Conservation (phyloP, 805 yeast species). For the Metschnikowia koreensis region DNA sequence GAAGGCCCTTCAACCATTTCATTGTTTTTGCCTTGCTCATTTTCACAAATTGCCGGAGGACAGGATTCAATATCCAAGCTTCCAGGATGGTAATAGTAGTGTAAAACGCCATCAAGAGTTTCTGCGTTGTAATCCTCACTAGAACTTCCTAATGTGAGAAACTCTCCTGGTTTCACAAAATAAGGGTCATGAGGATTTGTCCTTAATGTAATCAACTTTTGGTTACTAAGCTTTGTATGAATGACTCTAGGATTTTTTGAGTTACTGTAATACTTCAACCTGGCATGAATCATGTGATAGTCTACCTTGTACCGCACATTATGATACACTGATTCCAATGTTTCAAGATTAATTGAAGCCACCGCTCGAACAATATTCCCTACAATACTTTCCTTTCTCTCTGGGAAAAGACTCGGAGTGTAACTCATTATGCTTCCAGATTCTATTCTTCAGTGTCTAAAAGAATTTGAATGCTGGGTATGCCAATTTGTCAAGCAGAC, state of each 20-base stretch:
- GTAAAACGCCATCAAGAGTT: slow-evolving; percentile 13
- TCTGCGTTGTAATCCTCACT: slow-evolving; percentile 9
- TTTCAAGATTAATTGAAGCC: slow-evolving; percentile 11
- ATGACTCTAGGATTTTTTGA: slow-evolving; percentile 37
- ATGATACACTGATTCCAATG: slow-evolving; percentile 19
- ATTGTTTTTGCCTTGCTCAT: background rate
- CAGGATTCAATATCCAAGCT: slow-evolving; percentile 10
- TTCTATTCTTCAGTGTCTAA: too few species aligned
- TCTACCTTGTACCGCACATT: slow-evolving; percentile 32
- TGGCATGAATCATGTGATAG: slow-evolving; percentile 32
- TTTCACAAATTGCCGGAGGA: slow-evolving; percentile 5
- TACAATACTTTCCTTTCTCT: slow-evolving; percentile 8
- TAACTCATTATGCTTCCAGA: background rate
- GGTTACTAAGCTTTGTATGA: slow-evolving; percentile 32
- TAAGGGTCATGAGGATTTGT: slow-evolving; percentile 35
- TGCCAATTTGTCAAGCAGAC: background rate
- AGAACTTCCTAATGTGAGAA: slow-evolving; percentile 22
- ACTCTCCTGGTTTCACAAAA: slow-evolving; percentile 31
- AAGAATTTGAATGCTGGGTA: background rate
- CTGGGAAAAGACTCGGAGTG: slow-evolving; percentile 5
- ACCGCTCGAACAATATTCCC: slow-evolving; percentile 12
- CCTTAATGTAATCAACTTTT: slow-evolving; percentile 38
- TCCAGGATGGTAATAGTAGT: slow-evolving; percentile 10
- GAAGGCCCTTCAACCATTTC: background rate
- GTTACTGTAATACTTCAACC: slow-evolving; percentile 39